Evolutionary conservation across 805 yeast species (phyloP), one percentile per base, ranked within the genome.

Genomic region (Candida oleophila): DNA sequence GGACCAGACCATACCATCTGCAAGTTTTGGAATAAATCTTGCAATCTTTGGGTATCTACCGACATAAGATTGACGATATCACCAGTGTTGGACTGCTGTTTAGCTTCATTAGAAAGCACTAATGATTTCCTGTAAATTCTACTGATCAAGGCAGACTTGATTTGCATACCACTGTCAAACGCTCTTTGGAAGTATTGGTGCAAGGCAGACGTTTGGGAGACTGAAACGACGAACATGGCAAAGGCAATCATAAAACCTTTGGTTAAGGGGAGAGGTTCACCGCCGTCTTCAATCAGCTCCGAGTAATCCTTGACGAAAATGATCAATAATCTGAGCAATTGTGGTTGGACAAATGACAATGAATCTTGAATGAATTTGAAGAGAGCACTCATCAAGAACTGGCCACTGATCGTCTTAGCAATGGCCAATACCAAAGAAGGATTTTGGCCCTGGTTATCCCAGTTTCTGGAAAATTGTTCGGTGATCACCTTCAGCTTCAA

Each of bases 41-140:
- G 96, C 47, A 91, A 70, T 68, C 96, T 81, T 67, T 87, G 96
- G 2, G 90, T 83, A 68, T 91, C 98, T 39, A 91, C 96, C 44
- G 96, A 84, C 97, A 91, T 89, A 57, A 91, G 74, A 61, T 91
- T 91, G 48, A 91, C 97, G 54, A 92, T 87, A 62, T 90, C 97
- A 60, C 98, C 98, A 3, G 96, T 87, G 28, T 88, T 80, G 36
- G 89, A 81, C 56, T 79, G 67, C 60, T 80, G 82, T 49, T 82
- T 81, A 9, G 89, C 80, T 59, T 87, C 94, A 54, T 80, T 83
- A 1, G 92, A 85, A 49, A 87, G 68, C 12, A 75, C 79, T 52
- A 87, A 62, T 0, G 94, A 73, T 60, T 87, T 87, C 54, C 81
- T 73, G 61, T 87, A 87, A 43, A 87, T 77, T 15, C 81, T 69